These are phyloP conservation scores for Pyrenophora teres DNA, from an alignment of 2,329 filamentous ascomycete genomes.

Conservation along the genomic window DNA sequence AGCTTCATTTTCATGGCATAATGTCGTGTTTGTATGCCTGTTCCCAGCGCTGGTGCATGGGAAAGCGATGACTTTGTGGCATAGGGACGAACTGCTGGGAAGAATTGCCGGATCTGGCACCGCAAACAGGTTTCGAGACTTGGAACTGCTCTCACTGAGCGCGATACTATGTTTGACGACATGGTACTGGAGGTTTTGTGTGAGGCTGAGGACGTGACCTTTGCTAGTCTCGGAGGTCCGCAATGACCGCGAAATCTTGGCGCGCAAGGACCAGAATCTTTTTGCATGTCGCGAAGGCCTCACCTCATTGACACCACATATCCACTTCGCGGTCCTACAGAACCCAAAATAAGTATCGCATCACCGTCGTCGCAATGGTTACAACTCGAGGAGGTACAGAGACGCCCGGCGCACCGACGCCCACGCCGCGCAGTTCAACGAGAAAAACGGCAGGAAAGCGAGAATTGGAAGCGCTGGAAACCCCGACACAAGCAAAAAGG, in stretches of 20 bases:
- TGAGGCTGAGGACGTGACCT: background rate
- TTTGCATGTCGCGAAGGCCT: conserved; percentile 22
- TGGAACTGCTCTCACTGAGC: conserved; percentile 11
- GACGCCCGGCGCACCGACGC: conserved; percentile 26
- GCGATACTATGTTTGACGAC: conserved; percentile 16
- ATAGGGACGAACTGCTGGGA: conserved; percentile 8
- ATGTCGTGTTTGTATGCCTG: conserved; percentile 4
- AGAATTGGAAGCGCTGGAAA: conserved; percentile 36
- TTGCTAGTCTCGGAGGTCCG: conserved; percentile 24
- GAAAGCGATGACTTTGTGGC: background rate
- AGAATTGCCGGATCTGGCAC: conserved; percentile 24
- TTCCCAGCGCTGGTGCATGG: background rate
- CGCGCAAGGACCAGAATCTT: conserved; percentile 22
- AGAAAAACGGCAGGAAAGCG: conserved; percentile 35
- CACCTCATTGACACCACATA: conserved; percentile 17
- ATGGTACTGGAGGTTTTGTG: no score
- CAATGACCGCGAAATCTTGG: conserved; percentile 32
- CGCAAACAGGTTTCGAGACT: conserved; percentile 21
- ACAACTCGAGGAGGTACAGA: conserved; percentile 42
- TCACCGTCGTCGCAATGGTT: conserved; percentile 35
- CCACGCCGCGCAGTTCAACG: conserved; percentile 33
- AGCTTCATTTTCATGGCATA: conserved; percentile 26
- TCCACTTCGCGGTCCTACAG: conserved; percentile 30
- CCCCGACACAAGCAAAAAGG: conserved; percentile 36
- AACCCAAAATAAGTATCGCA: conserved; percentile 9